Evolutionary conservation across 768 basidiomycete genomes (phyloP).

Genomic region (Steccherinum ochraceum): DNA sequence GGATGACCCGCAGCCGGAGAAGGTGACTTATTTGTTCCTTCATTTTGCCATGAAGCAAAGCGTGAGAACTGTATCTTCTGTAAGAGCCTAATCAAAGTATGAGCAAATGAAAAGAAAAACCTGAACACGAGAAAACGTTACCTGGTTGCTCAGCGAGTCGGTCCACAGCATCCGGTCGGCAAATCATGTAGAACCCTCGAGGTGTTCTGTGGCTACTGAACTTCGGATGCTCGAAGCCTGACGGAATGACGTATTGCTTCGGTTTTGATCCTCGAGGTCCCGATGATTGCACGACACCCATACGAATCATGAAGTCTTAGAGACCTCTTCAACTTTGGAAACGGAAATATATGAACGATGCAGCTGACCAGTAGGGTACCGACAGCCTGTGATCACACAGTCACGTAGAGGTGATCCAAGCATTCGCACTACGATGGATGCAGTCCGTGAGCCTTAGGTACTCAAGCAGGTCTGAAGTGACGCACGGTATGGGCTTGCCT

Average conservation of each 20-base stretch:
- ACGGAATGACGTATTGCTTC: constrained; percentile 33
- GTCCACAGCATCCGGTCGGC: constrained; percentile 46
- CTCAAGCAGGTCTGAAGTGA: no score
- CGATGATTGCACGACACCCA: constrained; percentile 43
- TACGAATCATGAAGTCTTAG: constrained; percentile 62
- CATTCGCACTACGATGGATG: constrained; percentile 60
- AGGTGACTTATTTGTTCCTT: constrained; percentile 49
- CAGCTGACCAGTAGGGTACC: constrained; percentile 55
- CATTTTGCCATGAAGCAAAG: constrained; percentile 4
- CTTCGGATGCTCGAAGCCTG: constrained; percentile 62
- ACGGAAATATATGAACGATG: no score
- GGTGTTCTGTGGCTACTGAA: constrained; percentile 44
- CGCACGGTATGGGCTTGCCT: constrained; percentile 73
- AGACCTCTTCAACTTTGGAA: no score
- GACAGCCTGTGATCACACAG: constrained; percentile 43
- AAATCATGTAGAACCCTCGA: constrained; percentile 48
- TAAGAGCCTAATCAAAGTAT: background rate
- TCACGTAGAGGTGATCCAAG: constrained; percentile 55
- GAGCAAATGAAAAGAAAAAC: background rate
- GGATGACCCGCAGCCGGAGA: constrained; percentile 66
- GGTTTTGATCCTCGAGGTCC: constrained; percentile 10
- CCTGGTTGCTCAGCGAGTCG: constrained; percentile 29
- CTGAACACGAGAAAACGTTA: constrained; percentile 12
- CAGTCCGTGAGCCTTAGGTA: no score
- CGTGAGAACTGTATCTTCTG: constrained; percentile 4